Evolutionary conservation across 2,329 filamentous ascomycete species (phyloP), one percentile per base, ranked within the genome.

Genomic region (Epichloe sp.): DNA sequence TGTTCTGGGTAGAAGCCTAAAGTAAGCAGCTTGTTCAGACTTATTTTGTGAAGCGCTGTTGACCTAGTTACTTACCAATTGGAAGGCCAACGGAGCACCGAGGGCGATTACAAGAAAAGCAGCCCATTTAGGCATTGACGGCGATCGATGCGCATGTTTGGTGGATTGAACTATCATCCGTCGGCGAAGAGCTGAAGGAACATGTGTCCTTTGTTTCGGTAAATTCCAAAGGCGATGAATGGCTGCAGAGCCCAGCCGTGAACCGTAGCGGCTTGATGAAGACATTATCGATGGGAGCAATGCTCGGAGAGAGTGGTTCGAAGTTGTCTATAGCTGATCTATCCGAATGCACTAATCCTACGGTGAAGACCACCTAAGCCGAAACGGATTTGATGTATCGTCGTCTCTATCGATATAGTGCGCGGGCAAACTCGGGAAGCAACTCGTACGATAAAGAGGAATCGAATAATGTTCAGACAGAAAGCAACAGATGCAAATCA

Each of bases 1-100:
- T 59, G 50, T 70, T 64, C 74, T 79, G 59, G 8, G 44, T 37
- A 34, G 4, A 40, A 4, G 31, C 17, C 8, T 17, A 21, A 11
- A 21, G 15, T 48, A 7, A 49, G 34, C 21, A 37, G 34, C n/a
- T 12, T 26, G 4, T 41, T 46, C 48, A 47, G 5, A 36, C 11
- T 15, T 43, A 6, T 44, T 36, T 35, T 12, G 15, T 7, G 15
- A 15, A 6, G 34, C 17, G 21, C 17, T 26, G 17, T 21, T 14
- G 23, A 15, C n/a, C 15, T 38, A 10, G 14, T 19, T 23, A 50
- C 52, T 40, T 45, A 54, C 53, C 34, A 40, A 38, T 44, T 48
- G 50, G 23, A 45, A 11, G 12, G 50, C 53, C n/a, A 52, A 40
- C 36, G 53, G 41, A 14, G 26, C 47, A 15, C 19, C 47, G 11